Evolutionary conservation across 1,284 basidiomycete genomes (phyloP).

Genomic region (Tremellales sp.): DNA sequence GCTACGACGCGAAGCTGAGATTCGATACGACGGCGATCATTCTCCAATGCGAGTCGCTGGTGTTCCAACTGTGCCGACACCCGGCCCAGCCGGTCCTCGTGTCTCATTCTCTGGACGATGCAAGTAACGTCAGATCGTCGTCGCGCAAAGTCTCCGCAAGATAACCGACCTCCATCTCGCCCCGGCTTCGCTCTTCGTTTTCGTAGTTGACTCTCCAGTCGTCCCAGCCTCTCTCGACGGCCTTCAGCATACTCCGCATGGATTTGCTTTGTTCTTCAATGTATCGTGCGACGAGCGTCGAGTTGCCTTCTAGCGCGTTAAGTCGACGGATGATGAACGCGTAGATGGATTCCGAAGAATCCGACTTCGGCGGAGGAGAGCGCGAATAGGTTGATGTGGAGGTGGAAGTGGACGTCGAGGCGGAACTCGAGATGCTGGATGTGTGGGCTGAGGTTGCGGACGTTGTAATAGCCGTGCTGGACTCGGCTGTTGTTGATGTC

Average conservation of each 20-base stretch:
- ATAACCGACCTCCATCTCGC: constrained; percentile 34
- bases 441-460: background rate
- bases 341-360: constrained; percentile 90
- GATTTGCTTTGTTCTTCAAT: constrained; percentile 83
- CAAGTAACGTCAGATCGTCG: background rate
- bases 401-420: constrained; percentile 3
- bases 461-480: constrained; percentile 3
- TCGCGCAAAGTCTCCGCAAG: background rate
- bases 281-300: constrained; percentile 80
- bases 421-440: background rate
- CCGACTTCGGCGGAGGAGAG: constrained; percentile 28
- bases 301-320: constrained; percentile 77
- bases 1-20: constrained; percentile 32
- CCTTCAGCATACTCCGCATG: constrained; percentile 68
- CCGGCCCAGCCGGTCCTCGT: constrained; percentile 39
- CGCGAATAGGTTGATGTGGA: constrained; percentile 15
- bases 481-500: background rate
- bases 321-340: constrained; percentile 93
- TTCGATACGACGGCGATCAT: constrained; percentile 29
- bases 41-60: constrained; percentile 31
- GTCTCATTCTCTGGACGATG: constrained; percentile 31
- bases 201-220: constrained; percentile 30
- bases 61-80: constrained; percentile 40
- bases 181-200: constrained; percentile 12
- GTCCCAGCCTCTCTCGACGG: constrained; percentile 57